Conservation (phyloP, 495 filamentous ascomycete genomes). For the Viridothelium virens region DNA sequence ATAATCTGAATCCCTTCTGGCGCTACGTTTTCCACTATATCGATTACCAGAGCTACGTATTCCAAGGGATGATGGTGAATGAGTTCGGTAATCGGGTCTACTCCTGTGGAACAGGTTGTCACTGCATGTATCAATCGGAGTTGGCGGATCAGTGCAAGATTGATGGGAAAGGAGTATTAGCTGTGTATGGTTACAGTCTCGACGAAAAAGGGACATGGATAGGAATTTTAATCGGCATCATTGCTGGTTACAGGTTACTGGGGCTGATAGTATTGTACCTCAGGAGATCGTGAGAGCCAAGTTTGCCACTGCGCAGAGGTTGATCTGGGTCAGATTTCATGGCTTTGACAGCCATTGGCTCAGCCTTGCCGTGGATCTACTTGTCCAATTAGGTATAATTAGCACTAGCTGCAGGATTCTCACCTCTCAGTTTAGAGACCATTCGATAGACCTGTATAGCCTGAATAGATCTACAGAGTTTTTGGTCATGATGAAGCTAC, state of each 20-base stretch:
- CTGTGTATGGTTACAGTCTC: conserved; percentile 57
- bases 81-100: conserved; percentile 61
- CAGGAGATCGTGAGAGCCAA: conserved; percentile 20
- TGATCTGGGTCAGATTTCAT: no score
- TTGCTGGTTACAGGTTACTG: conserved; percentile 63
- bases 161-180: conserved; percentile 57
- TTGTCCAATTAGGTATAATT: no score
- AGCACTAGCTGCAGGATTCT: no score
- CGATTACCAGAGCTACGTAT: conserved; percentile 74
- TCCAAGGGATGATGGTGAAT: conserved; percentile 88
- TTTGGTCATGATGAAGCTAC: no score
- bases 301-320: background rate
- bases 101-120: conserved; percentile 46
- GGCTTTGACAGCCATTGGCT: no score
- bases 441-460: no score
- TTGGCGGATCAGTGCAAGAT: conserved; percentile 59
- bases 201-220: conserved; percentile 60
- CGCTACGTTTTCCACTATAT: conserved; percentile 78
- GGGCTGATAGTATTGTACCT: conserved; percentile 41
- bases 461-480: no score
- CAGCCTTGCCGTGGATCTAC: no score
- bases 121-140: conserved; percentile 62
- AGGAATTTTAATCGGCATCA: conserved; percentile 67
- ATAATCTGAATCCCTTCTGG: conserved; percentile 71
- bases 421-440: no score